Evolutionary conservation across 73 alveolate species (phyloP).

Genomic region (Breviolum minutum): DNA sequence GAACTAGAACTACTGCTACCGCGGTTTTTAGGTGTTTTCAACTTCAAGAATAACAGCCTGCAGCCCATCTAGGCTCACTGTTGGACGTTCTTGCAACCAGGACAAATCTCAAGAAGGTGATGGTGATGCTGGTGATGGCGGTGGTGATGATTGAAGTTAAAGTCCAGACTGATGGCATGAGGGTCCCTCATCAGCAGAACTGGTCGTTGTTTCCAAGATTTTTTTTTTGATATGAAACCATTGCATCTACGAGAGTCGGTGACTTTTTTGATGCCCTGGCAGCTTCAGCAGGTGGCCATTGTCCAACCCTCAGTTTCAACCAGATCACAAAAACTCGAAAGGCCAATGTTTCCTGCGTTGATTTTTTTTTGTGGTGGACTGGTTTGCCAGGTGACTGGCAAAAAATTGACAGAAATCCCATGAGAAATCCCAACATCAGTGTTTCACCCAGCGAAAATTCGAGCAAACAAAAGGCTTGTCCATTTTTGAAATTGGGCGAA

Average conservation of each 20-base stretch:
- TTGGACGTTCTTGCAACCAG: background rate
- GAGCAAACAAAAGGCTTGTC: no score
- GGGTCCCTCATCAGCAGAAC: background rate
- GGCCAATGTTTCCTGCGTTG: background rate
- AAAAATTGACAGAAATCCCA: background rate
- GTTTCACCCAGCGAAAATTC: no score
- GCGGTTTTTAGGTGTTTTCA: background rate
- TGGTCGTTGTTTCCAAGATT: background rate
- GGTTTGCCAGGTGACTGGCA: slow-evolving; percentile 2
- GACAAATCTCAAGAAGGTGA: background rate
- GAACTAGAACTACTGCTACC: background rate
- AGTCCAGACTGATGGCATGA: background rate
- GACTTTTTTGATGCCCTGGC: background rate
- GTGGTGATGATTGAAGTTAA: background rate
- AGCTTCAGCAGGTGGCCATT: slow-evolving; percentile 33
- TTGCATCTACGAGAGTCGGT: background rate
- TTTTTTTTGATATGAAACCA: background rate
- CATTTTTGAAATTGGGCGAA: no score
- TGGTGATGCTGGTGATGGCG: background rate
- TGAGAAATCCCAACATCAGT: no score
- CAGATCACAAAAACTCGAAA: background rate
- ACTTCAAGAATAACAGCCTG: background rate
- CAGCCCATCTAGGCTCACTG: background rate
- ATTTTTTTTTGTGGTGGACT: background rate
- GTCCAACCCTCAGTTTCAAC: background rate